phyloP scores from a whole-genome alignment of 2,329 filamentous ascomycete species.

The Monosporascus sp. region DNA sequence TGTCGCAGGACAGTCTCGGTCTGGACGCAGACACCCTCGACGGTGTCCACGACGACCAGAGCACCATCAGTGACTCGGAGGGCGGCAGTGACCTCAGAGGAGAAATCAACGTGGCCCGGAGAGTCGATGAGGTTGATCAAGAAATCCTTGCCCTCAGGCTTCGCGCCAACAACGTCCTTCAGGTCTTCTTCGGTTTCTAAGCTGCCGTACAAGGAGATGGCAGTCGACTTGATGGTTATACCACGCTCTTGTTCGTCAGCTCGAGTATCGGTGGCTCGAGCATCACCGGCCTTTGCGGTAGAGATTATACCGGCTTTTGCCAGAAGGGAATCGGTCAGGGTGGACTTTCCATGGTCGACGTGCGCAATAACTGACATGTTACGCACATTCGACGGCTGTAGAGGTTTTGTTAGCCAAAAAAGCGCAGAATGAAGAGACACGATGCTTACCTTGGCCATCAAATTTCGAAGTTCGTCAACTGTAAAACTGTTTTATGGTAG shows the following conservation, averaged over 20 bases:
- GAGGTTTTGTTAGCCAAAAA: not conserved
- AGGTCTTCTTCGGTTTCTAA: conserved; percentile 78
- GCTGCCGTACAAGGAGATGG: conserved; percentile 94
- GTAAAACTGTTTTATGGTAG: conserved; percentile 69
- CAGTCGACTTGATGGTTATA: conserved; percentile 99
- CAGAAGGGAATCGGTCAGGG: conserved; percentile 97
- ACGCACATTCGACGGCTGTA: conserved; percentile 49
- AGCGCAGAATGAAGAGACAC: not conserved
- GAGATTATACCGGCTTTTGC: conserved; percentile 99
- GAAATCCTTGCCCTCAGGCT: conserved; percentile 91
- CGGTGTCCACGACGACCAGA: conserved; percentile 98
- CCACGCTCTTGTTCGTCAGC: conserved; percentile 98
- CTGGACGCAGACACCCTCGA: conserved; percentile 99
- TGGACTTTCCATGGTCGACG: conserved; percentile 99
- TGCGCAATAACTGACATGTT: conserved; percentile 99
- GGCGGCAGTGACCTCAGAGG: conserved; percentile 97
- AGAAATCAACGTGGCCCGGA: conserved; percentile 99
- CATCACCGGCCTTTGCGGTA: conserved; percentile 92
- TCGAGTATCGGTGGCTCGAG: conserved; percentile 94
- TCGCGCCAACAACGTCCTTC: conserved; percentile 87
- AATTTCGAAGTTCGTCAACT: conserved; percentile 79
- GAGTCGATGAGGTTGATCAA: conserved; percentile 99
- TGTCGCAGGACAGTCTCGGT: conserved; percentile 99
- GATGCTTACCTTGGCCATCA: conserved; percentile 53
- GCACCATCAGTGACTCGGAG: conserved; percentile 99